Evolutionary conservation across 2,329 filamentous ascomycete species (phyloP).

Genomic region (Alternaria gaisen): DNA sequence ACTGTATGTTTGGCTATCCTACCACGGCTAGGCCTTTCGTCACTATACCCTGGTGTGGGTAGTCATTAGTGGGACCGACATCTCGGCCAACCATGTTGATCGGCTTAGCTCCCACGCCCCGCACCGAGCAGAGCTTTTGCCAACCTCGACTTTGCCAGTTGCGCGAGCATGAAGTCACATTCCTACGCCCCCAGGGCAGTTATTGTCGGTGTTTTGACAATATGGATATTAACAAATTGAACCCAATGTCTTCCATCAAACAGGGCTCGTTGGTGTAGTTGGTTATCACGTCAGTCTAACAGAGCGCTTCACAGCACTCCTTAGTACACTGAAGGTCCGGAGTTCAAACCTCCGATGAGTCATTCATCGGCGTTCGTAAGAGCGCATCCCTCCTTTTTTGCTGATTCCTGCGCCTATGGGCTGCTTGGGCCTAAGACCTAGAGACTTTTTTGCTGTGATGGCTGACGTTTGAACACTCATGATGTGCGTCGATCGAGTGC

Average conservation of each 20-base stretch:
- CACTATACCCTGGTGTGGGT: background rate
- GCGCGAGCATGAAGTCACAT: background rate
- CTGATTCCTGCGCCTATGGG: too few species aligned
- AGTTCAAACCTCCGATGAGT: constrained; percentile 24
- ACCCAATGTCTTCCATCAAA: constrained; percentile 5
- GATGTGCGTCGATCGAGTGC: too few species aligned
- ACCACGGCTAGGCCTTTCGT: background rate
- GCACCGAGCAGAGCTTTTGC: background rate
- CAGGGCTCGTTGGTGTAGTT: constrained; percentile 55
- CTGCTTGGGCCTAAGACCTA: fast-evolving
- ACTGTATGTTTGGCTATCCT: background rate
- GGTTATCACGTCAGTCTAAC: constrained; percentile 60
- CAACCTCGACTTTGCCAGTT: background rate
- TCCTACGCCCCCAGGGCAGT: background rate
- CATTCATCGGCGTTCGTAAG: background rate
- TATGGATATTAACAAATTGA: too few species aligned
- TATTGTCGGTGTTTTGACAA: too few species aligned
- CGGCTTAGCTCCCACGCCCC: background rate
- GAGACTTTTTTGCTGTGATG: too few species aligned
- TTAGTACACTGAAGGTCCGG: constrained; percentile 25
- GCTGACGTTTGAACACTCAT: too few species aligned
- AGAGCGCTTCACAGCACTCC: constrained; percentile 18
- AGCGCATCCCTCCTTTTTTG: too few species aligned
- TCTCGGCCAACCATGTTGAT: background rate
- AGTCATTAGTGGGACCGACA: background rate